Conservation (phyloP, 1,139 yeast species). For the Scheffersomyces titani region DNA sequence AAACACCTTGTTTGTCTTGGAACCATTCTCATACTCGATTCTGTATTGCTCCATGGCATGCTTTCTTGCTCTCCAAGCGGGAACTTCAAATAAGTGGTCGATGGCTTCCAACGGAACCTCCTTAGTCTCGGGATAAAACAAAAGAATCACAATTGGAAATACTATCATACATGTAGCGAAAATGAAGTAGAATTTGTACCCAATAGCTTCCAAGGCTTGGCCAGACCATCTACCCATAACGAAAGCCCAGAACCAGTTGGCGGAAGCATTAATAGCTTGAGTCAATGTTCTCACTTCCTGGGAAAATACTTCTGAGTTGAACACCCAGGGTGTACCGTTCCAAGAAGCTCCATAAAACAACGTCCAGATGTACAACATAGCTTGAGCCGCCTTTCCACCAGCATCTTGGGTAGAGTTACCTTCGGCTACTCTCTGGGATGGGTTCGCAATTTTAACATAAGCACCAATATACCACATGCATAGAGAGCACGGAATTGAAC, state of each 20-base stretch:
- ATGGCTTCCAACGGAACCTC: constrained; percentile 46
- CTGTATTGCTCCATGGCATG: constrained; percentile 22
- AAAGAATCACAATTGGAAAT: constrained; percentile 32
- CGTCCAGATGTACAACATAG: constrained; percentile 50
- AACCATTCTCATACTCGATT: constrained; percentile 13
- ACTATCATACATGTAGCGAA: constrained; percentile 40
- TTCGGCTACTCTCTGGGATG: constrained; percentile 28
- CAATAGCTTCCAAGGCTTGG: constrained; percentile 41
- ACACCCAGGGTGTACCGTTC: constrained; percentile 54
- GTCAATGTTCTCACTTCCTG: constrained; percentile 43
- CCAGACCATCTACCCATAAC: constrained; percentile 49
- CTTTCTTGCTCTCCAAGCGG: constrained; percentile 30
- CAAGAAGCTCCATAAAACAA: constrained; percentile 43
- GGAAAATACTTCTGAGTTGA: constrained; percentile 47
- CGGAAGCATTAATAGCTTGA: constrained; percentile 45
- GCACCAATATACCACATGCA: constrained; percentile 54
- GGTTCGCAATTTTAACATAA: constrained; percentile 44
- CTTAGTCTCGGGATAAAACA: constrained; percentile 49
- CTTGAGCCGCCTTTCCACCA: constrained; percentile 53
- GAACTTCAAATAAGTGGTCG: constrained; percentile 40
- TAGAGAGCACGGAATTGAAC: constrained; percentile 46
- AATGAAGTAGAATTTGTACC: constrained; percentile 46
- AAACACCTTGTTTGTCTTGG: neutral
- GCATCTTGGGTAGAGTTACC: constrained; percentile 20
- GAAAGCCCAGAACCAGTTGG: constrained; percentile 54